Base-by-base conservation (phyloP, 2,329 filamentous ascomycete species). In the Blumeriella jaapii region DNA sequence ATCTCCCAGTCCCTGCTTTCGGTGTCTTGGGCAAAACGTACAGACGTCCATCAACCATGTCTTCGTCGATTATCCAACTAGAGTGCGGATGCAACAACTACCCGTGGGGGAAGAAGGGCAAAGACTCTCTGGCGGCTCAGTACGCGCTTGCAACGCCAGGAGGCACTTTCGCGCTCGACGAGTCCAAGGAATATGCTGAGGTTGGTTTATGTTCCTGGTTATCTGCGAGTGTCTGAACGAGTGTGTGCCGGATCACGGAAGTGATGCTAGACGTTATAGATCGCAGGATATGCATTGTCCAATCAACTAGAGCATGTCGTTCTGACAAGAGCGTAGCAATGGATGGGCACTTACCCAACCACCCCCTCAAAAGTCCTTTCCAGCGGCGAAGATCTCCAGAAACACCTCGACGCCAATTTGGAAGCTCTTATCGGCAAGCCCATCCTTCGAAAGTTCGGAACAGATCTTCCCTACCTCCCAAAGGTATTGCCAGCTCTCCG, bases 291-390 rank as follows among this genome's bases (percentile, higher is more conserved):
- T n/a, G n/a, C n/a, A n/a, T n/a, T n/a, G n/a, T n/a, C n/a, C n/a
- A n/a, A n/a, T n/a, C n/a, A n/a, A n/a, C n/a, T n/a, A n/a, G n/a
- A n/a, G n/a, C n/a, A n/a, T n/a, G n/a, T n/a, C n/a, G 12, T 24
- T 10, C n/a, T 30, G 19, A 28, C 12, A 26, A 17, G n/a, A 17
- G 15, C 9, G 3, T 10, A 41, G 41, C 29, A 61, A 44, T 34
- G 38, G 59, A 74, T 79, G 67, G 63, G 80, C 78, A 83, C 81
- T 28, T 84, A 86, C 52, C 78, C 79, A 0, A 72, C 73, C 24
- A 69, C 78, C 16, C 79, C 79, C 0, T 80, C 76, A 1, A 71
- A 72, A 35, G 62, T 81, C 1, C 59, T 80, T 11, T 61, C 63
- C 14, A 78, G 71, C 0, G 74, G 72, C 17, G 70, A 83, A 52